Conservation (phyloP, 192 early-diverging fungal genomes). For the Hyaloraphidium curvatum region DNA sequence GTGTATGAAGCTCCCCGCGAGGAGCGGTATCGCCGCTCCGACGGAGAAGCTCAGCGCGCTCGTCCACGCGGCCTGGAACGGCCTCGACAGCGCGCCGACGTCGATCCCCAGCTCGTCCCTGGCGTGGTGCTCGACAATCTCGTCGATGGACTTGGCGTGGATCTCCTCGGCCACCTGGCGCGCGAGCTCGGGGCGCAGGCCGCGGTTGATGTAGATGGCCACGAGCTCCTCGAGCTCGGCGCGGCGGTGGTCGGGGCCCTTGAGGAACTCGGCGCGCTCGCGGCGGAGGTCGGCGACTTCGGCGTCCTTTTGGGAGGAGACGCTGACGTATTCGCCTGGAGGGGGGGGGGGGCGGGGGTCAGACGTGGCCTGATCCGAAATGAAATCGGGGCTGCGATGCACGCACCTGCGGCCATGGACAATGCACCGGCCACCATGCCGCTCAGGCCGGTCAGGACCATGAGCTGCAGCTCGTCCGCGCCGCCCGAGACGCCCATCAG, state of each 20-base stretch:
- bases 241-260: background rate
- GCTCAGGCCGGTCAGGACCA: slow-evolving; percentile 3
- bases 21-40: slow-evolving; percentile 1
- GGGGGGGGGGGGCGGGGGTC: background rate
- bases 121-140: slow-evolving; percentile 5
- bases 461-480: background rate
- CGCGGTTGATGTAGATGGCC: slow-evolving; percentile 4
- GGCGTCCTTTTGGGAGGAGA: slow-evolving; percentile 6
- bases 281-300: slow-evolving; percentile 5
- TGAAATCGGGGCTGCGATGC: too few relatives aligned
- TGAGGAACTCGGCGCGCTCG: slow-evolving; percentile 4
- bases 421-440: slow-evolving; percentile 4
- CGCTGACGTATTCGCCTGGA: slow-evolving; percentile 6
- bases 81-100: background rate
- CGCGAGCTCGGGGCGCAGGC: slow-evolving; percentile 4
- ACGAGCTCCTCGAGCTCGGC: slow-evolving; percentile 6
- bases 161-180: slow-evolving; percentile 5
- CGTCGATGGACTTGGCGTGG: background rate
- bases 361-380: too few relatives aligned
- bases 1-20: background rate
- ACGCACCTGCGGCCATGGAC: slow-evolving; percentile 5
- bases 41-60: background rate
- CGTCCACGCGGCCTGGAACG: slow-evolving; percentile 2
- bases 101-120: slow-evolving; percentile 8
- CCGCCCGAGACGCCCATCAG: slow-evolving; percentile 3